Conservation (phyloP, 2,329 filamentous ascomycete genomes). For the Cordyceps cicadae region DNA sequence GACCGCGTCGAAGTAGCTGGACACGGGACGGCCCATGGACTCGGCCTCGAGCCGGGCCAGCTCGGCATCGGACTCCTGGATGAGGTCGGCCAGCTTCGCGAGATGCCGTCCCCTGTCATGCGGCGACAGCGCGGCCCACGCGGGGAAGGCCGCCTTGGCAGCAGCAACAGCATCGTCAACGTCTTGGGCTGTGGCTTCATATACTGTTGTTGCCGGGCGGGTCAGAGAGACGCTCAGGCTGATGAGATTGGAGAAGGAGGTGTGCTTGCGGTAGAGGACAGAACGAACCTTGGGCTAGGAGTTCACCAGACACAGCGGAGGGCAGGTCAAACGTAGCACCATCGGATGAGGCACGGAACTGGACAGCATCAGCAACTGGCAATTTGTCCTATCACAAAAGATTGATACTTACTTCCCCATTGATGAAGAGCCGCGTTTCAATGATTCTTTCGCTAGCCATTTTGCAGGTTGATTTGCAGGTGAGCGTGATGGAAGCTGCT, state of each 20-base stretch:
- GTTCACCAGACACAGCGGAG: conserved; percentile 8
- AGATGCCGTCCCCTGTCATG: conserved; percentile 32
- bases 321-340: conserved; percentile 34
- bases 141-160: conserved; percentile 39
- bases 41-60: conserved; percentile 37
- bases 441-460: conserved; percentile 6
- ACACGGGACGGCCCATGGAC: conserved; percentile 37
- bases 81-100: conserved; percentile 36
- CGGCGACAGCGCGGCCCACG: conserved; percentile 34
- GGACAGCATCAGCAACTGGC: neutral
- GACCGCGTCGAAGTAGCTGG: conserved; percentile 28
- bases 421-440: conserved; percentile 39
- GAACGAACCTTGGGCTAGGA: conserved; percentile 12
- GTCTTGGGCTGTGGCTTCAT: conserved; percentile 38
- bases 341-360: conserved; percentile 27
- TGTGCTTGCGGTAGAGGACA: no score
- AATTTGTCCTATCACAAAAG: no score
- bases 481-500: neutral
- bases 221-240: neutral
- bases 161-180: conserved; percentile 40
- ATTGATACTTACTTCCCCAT: conserved; percentile 32
- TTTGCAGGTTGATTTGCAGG: neutral
- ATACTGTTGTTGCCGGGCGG: neutral
- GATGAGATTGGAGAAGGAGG: neutral
- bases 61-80: conserved; percentile 32